Evolutionary conservation across 139 green algal species (phyloP), one percentile per base, ranked within the genome.

Genomic region (Picochlorum sp.): DNA sequence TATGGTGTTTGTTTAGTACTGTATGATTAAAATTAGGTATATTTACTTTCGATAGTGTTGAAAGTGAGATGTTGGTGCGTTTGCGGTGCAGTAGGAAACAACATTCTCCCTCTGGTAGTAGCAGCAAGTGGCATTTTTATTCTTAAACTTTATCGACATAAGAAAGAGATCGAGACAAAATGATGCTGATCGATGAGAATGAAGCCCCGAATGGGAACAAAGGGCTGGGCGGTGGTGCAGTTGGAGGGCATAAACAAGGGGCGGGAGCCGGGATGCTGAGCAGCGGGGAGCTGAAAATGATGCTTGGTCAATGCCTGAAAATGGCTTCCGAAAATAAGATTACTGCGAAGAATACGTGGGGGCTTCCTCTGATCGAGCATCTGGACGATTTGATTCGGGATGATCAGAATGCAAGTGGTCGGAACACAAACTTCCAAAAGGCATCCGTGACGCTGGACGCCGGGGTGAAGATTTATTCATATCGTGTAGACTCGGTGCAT

Each of bases 391-490:
- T 90, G n/a, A 74, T 93, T 51, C 39, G 57, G 25, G 68, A 74
- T 18, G 70, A 75, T 18, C 61, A 69, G 2, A 56, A 78, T 22
- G 43, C 72, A n/a, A n/a, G n/a, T n/a, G 57, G 61, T 18, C 52
- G 58, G 8, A 30, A 80, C 5, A 87, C 80, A 44, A 95, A 94
- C 75, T 96, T 96, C 40, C 86, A 95, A 62, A 83, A 86, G 25
- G 84, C 86, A 22, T 83, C 67, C 33, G 81, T 85, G 28, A 93
- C 85, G 5, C 72, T 96, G 31, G 88, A 95, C 43, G 88, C 88
- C 2, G 82, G 88, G n/a, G 82, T 96, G 24, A 85, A 87, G 33
- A 96, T 96, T 61, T 96, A 95, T 62, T 81, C 83, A 7, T 79
- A 75, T 59, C 74, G 88, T 26, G 88, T 96, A 22, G 88, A 96